Evolutionary conservation across 1,139 yeast species (phyloP).

Genomic region (Arxiozyma heterogenica): DNA sequence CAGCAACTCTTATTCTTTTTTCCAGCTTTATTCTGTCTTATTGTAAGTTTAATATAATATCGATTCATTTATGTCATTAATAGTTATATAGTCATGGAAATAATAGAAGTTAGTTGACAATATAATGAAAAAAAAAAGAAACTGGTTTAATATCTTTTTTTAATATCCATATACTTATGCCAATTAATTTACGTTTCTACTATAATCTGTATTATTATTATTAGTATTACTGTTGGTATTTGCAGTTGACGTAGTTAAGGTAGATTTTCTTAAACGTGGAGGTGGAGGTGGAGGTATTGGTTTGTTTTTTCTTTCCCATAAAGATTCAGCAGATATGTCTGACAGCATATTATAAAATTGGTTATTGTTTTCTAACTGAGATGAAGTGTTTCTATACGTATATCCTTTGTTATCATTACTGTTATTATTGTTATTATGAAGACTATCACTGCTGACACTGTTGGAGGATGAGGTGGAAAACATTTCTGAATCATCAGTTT

Average conservation of each 20-base stretch:
- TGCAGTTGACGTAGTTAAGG: not conserved
- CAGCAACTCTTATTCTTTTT: not conserved
- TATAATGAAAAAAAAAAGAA: too few relatives aligned
- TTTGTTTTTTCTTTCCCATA: constrained; percentile 24
- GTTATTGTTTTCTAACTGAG: not conserved
- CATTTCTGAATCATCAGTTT: not conserved
- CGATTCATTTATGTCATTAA: not conserved
- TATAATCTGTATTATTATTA: not conserved
- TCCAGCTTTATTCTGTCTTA: not conserved
- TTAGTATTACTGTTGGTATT: not conserved
- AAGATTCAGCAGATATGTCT: constrained; percentile 30
- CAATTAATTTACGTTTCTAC: not conserved
- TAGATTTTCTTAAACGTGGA: constrained; percentile 23
- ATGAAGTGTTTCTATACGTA: not conserved
- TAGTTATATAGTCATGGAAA: too few relatives aligned
- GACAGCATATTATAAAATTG: not conserved
- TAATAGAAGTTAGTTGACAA: too few relatives aligned
- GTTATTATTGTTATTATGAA: not conserved
- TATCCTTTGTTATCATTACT: not conserved
- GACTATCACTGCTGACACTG: not conserved
- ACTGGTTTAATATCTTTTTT: not conserved
- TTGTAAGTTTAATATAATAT: too few relatives aligned
- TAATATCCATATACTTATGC: not conserved
- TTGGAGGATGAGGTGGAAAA: not conserved
- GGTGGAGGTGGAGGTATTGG: constrained; percentile 31